Percentiles rank a stretch among this genome's conserved stretches.
Evolutionary conservation across 176 grass and related monocot genomes (phyloP).

Genomic region (Aegilops longissima): DNA sequence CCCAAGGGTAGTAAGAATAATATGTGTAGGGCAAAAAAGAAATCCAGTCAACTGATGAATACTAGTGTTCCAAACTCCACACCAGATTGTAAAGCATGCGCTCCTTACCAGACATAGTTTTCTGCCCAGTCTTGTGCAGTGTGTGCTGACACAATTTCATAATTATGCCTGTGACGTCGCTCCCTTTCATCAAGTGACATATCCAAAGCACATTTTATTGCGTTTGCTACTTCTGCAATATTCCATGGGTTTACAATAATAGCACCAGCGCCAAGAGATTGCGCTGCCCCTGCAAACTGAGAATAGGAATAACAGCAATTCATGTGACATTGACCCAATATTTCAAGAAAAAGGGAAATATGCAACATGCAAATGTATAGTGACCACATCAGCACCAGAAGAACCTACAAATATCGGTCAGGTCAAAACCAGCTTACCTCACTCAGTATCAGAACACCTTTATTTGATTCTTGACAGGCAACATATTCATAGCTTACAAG

Average conservation of each 20-base stretch:
- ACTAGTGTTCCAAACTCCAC: neutral
- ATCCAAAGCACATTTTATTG: slow-evolving; percentile 54
- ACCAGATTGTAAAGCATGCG: neutral
- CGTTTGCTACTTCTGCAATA: slow-evolving; percentile 65
- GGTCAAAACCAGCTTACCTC: slow-evolving; percentile 55
- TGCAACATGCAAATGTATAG: neutral
- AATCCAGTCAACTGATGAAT: neutral
- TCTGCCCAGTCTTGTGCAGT: slow-evolving; percentile 95
- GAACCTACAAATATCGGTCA: neutral
- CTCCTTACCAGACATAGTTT: slow-evolving; percentile 71
- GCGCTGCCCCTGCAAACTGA: slow-evolving; percentile 96
- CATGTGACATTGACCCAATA: neutral
- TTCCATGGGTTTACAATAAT: slow-evolving; percentile 96
- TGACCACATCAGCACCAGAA: neutral
- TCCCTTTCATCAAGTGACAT: slow-evolving; percentile 74
- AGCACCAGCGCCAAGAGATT: slow-evolving; percentile 90
- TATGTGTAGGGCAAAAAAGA: neutral
- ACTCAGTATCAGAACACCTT: slow-evolving; percentile 96
- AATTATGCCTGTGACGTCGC: slow-evolving; percentile 88
- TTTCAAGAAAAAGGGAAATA: neutral
- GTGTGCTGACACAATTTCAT: slow-evolving; percentile 73
- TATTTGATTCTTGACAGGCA: slow-evolving; percentile 88
- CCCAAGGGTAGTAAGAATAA: neutral
- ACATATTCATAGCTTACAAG: slow-evolving; percentile 99
- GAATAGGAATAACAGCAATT: slow-evolving; percentile 26